Evolutionary conservation across 495 filamentous ascomycete species (phyloP).

Genomic region (Margaritispora aquatica): DNA sequence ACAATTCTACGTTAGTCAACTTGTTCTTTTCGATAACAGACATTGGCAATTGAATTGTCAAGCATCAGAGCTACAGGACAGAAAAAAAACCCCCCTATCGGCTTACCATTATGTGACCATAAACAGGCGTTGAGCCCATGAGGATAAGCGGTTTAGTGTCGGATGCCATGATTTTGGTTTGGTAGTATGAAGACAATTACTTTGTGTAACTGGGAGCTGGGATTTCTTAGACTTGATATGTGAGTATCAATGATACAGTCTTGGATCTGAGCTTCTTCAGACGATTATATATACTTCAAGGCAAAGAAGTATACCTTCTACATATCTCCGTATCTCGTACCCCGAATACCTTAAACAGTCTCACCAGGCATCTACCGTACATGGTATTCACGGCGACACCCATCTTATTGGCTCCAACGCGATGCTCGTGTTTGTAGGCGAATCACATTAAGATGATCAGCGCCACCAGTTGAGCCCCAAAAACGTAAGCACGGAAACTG

Average conservation of each 20-base stretch:
- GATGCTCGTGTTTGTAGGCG: not conserved
- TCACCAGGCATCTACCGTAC: not conserved
- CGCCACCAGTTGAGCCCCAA: not conserved
- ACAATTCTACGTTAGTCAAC: too few relatives aligned
- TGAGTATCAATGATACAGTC: not conserved
- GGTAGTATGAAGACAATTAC: not conserved
- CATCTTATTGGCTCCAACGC: not conserved
- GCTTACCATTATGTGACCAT: slow-evolving; percentile 28
- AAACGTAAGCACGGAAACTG: not conserved
- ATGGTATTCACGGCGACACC: not conserved
- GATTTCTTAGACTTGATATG: not conserved
- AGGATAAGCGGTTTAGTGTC: slow-evolving; percentile 7
- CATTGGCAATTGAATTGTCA: too few relatives aligned
- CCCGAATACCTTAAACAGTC: not conserved
- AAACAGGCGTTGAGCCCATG: slow-evolving; percentile 25
- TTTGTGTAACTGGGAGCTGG: not conserved
- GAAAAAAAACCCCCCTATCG: too few relatives aligned
- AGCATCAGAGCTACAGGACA: too few relatives aligned
- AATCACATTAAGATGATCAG: not conserved
- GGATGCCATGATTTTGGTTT: not conserved
- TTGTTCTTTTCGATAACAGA: too few relatives aligned
- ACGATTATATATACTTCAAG: too few relatives aligned
- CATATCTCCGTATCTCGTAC: not conserved
- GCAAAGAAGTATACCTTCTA: too few relatives aligned
- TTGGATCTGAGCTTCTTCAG: too few relatives aligned